Conservation (phyloP, 2,329 filamentous ascomycete species). For the Fusarium palustre region DNA sequence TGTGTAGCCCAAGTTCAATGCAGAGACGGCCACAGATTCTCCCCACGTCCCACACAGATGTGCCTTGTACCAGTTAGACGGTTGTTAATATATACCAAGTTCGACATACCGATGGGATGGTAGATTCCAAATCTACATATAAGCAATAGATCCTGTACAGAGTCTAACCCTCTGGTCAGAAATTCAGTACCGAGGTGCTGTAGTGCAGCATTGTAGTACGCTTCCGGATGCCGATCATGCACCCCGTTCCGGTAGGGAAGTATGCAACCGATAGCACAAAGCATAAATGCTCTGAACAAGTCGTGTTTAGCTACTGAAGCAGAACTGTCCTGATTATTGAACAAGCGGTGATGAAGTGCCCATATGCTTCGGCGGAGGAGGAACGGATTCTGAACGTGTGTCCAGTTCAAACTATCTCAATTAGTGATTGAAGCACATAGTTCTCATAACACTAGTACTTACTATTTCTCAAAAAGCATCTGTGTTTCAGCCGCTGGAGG, state of each 20-base stretch:
- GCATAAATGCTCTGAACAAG: constrained; percentile 33
- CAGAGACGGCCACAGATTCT: constrained; percentile 35
- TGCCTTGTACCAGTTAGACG: constrained; percentile 3
- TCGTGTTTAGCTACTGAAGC: not conserved
- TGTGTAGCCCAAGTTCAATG: constrained; percentile 35
- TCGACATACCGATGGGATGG: constrained; percentile 28
- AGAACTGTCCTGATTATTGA: not conserved
- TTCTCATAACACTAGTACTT: not conserved
- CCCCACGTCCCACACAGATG: constrained; percentile 37
- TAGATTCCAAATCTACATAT: constrained; percentile 42
- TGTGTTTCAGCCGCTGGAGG: constrained; percentile 6
- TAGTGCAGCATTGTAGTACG: constrained; percentile 33
- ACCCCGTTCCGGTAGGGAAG: constrained; percentile 22
- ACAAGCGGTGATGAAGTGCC: constrained; percentile 19
- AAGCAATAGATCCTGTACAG: constrained; percentile 35
- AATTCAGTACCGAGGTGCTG: constrained; percentile 1
- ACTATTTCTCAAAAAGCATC: constrained; percentile 26
- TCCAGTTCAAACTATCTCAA: constrained; percentile 3
- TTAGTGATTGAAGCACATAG: accelerated
- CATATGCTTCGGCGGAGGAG: constrained; percentile 18
- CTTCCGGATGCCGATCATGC: constrained; percentile 21
- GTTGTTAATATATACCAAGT: accelerated
- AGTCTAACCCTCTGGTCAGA: constrained; percentile 21
- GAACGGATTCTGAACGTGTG: constrained; percentile 24
- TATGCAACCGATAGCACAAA: constrained; percentile 27